Evolutionary conservation across 179 eudicot species (phyloP), one percentile per base, ranked within the genome.

Genomic region (Sideroxylon spinosum): DNA sequence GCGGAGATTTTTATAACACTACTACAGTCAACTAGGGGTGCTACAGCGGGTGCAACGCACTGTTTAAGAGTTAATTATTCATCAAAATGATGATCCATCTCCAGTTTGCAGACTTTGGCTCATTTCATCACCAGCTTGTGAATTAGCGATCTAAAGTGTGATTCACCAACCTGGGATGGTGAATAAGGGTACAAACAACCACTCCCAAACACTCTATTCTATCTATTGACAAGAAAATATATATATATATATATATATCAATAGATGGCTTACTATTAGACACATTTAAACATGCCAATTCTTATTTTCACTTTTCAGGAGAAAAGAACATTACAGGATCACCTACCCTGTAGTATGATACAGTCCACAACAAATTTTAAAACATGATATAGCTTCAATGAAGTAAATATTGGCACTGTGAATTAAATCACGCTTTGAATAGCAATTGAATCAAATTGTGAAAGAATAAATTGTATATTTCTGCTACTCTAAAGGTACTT

Each of bases 401-500:
- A 52, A 20, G 66, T 74, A 57, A 57, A 28, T 74, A 46, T 19
- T 37, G 28, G 65, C 26, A 25, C 6, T 59, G 50, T 20, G 11
- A 67, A 48, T 50, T 1, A 62, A 50, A 29, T 17, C 44, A 20
- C n/a, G 50, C 16, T 67, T 37, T 20, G 64, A 67, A n/a, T 53
- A 25, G 16, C 12, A 76, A 55, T 16, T 50, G 73, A 29, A 32
- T 28, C 73, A 28, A 50, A 55, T 29, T 65, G 62, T 76, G 71
- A 61, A 26, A 49, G 72, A 74, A 37, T 64, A 12, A 60, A 55
- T 63, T 68, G 73, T 9, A 48, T 74, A 59, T 14, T 28, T 12
- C 37, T 80, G 52, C 71, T 23, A 23, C 28, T 20, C 32, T 22
- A 37, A 1, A 3, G 75, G 67, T 64, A 89, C 98, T 92, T 81